Percentiles rank a stretch among this genome's conserved stretches.
Evolutionary conservation across 257 asterid species (phyloP).

Genomic region (Cordia subcordata): DNA sequence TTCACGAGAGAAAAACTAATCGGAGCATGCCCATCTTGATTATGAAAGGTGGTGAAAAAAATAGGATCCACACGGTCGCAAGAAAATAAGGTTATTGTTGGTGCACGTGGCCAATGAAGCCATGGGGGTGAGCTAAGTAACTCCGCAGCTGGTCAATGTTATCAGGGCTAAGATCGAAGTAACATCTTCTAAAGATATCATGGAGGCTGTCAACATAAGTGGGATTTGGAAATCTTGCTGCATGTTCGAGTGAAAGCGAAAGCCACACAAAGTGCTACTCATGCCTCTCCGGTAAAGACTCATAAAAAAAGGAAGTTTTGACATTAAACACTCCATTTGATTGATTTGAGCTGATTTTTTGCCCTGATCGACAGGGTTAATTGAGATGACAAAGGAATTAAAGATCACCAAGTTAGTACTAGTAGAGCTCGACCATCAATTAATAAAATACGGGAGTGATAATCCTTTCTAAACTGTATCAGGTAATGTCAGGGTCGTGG

Average conservation of each 20-base stretch:
- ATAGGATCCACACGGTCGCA: neutral
- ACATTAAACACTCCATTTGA: no score
- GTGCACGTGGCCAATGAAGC: neutral
- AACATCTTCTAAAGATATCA: neutral
- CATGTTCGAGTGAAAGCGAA: neutral
- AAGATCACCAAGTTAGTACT: no score
- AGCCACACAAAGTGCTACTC: no score
- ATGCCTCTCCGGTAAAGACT: no score
- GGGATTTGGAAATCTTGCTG: conserved; percentile 15
- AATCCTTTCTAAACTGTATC: no score
- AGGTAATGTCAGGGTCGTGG: no score
- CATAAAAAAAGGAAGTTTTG: neutral
- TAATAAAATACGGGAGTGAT: no score
- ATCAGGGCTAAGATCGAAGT: neutral
- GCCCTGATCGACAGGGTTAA: neutral
- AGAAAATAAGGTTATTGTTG: neutral
- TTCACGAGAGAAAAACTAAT: no score
- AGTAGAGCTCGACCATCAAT: no score
- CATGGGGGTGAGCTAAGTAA: neutral
- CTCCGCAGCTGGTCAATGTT: neutral
- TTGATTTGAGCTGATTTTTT: neutral
- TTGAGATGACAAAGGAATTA: no score
- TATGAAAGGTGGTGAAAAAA: neutral
- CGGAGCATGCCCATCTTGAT: no score
- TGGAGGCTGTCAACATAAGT: conserved; percentile 5